Evolutionary conservation across 768 basidiomycete species (phyloP), one percentile per base, ranked within the genome.

Genomic region (Kwoniella dejecticola): DNA sequence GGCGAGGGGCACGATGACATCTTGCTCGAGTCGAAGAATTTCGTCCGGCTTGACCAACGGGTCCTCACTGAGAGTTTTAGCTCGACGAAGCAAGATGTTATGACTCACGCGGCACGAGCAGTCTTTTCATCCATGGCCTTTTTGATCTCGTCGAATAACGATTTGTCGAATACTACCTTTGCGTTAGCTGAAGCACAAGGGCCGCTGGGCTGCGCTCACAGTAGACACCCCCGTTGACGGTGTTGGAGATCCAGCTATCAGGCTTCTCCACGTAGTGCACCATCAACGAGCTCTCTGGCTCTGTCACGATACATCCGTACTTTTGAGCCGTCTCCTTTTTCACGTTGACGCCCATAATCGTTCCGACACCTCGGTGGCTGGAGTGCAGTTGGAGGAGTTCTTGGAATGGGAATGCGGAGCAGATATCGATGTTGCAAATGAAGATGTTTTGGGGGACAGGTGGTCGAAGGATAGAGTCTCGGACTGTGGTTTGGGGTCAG

Each of bases 261-360:
- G 81, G 81, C 71, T 82, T 82, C 70, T 82, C 81, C 55, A 82
- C 81, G 52, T 81, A 80, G 60, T 80, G 80, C 33, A 79, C 38
- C 38, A 79, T 77, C 48, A 77, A 76, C 17, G 60, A 45, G 4
- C 76, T 76, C 27, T 67, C 58, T 6, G 74, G 75, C 60, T 82
- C 81, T 19, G 71, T 66, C 8, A 82, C 81, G 68, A 82, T 80
- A 63, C 78, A 81, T 27, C 81, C 81, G 63, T 78, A 82, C 52
- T 78, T 70, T 41, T 66, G 74, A 15, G 81, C 81, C 29, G 75
- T 72, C 60, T 81, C 81, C 36, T 71, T 70, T 27, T 80, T 77
- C 26, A 80, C 81, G 48, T 75, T 78, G 52, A 81, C 80, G 19
- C 78, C 79, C 60, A 82, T 62, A 52, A 82, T 79, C 10, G 81